Evolutionary conservation across 139 green algal genomes (phyloP).

Genomic region (Trebouxia sp.): DNA sequence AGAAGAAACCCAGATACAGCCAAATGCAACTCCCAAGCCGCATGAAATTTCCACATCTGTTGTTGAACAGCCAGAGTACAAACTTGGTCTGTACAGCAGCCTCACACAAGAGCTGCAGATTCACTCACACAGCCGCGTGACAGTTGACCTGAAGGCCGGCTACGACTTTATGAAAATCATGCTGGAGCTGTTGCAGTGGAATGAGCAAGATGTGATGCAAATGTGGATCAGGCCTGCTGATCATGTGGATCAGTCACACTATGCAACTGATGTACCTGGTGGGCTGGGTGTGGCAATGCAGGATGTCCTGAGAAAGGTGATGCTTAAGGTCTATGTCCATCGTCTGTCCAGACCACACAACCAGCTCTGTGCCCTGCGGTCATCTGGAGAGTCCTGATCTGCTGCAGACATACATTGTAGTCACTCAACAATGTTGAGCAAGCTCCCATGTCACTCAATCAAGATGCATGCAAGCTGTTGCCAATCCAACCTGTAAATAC

Average conservation of each 20-base stretch:
- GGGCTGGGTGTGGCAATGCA: not conserved
- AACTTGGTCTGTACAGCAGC: not conserved
- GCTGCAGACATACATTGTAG: too few species aligned
- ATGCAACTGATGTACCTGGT: not conserved
- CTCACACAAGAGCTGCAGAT: not conserved
- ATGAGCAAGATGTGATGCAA: constrained; percentile 2
- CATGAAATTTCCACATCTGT: constrained; percentile 5
- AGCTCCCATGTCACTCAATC: too few species aligned
- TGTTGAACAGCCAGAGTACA: not conserved
- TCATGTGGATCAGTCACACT: not conserved
- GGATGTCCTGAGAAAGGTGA: not conserved
- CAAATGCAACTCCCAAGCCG: not conserved
- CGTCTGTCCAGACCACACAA: not conserved
- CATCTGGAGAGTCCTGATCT: too few species aligned
- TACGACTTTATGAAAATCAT: not conserved
- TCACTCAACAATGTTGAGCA: too few species aligned
- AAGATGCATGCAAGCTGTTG: too few species aligned
- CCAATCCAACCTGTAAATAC: too few species aligned
- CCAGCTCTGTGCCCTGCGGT: too few species aligned
- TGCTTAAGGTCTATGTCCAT: not conserved
- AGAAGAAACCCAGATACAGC: not conserved
- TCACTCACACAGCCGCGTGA: not conserved
- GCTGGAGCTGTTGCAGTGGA: not conserved
- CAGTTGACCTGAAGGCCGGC: not conserved
- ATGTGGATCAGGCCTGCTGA: constrained; percentile 4